A percentile compares a stretch with the other conserved stretches of the same genome.
Conservation (phyloP, 2,329 filamentous ascomycete genomes). For the Endothia cerciana region DNA sequence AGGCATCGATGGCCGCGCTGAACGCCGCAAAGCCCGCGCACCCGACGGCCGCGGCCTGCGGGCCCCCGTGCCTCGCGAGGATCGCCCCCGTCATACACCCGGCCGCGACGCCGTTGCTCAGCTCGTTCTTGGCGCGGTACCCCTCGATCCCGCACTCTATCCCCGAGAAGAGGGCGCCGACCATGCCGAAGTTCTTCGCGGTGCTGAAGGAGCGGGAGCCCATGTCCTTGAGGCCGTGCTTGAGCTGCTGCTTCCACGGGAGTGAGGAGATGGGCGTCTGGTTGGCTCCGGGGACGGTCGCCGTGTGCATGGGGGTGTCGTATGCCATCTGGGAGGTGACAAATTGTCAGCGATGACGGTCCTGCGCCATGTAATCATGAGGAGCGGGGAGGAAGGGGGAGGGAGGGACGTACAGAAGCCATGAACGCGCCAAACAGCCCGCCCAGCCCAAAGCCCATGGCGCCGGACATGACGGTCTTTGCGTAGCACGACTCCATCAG, state of each 20-base stretch:
- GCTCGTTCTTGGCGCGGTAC: slow-evolving; percentile 88
- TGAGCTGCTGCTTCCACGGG: slow-evolving; percentile 82
- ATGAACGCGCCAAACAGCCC: slow-evolving; percentile 97
- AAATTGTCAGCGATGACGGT: slow-evolving; percentile 15
- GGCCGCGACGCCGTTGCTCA: slow-evolving; percentile 83
- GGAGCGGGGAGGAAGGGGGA: slow-evolving; percentile 8
- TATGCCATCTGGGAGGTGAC: slow-evolving; percentile 79
- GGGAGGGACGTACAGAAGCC: slow-evolving; percentile 72
- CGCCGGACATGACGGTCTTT: slow-evolving; percentile 87
- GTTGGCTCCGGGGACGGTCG: slow-evolving; percentile 38
- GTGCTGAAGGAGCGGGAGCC: slow-evolving; percentile 78
- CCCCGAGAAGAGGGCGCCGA: slow-evolving; percentile 87
- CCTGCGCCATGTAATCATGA: not conserved
- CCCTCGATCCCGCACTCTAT: slow-evolving; percentile 97
- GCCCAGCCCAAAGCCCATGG: slow-evolving; percentile 92
- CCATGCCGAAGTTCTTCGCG: slow-evolving; percentile 93
- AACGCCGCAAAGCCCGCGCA: slow-evolving; percentile 95
- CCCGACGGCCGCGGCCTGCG: slow-evolving; percentile 83
- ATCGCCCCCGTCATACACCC: slow-evolving; percentile 92
- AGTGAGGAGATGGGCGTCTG: slow-evolving; percentile 59
- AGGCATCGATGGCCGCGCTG: slow-evolving; percentile 87
- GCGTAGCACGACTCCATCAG: slow-evolving; percentile 91
- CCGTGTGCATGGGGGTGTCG: slow-evolving; percentile 79
- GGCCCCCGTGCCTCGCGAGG: slow-evolving; percentile 83
- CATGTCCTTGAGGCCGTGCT: slow-evolving; percentile 92